These are phyloP conservation scores for Rhododendron griersonianum DNA, from an alignment of 148 eudicot species.

Conservation along the genomic window DNA sequence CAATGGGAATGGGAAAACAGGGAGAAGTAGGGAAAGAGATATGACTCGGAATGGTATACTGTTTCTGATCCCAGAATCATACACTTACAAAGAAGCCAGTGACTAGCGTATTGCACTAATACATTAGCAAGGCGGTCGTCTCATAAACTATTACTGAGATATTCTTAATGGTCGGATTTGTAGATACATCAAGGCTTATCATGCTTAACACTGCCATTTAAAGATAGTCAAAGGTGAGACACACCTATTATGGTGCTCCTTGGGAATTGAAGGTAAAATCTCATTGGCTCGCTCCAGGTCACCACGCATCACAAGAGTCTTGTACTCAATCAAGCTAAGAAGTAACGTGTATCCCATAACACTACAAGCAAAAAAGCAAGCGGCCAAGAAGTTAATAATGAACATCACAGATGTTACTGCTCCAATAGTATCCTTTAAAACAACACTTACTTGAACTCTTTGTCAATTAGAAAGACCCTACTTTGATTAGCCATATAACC, in stretches of 20 bases:
- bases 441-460: conserved; percentile 86
- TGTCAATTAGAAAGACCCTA: conserved; percentile 92
- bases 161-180: not conserved
- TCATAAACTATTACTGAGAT: not conserved
- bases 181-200: not conserved
- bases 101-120: not conserved
- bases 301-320: conserved; percentile 99
- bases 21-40: not conserved
- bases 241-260: conserved; percentile 96
- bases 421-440: not conserved
- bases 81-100: not conserved
- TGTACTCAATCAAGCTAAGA: conserved; percentile 89
- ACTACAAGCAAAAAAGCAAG: conserved; percentile 38
- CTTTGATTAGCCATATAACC: conserved; percentile 98
- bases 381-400: conserved; percentile 5
- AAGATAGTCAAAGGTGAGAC: not conserved
- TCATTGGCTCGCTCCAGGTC: conserved; percentile 83
- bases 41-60: not conserved
- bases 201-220: not conserved
- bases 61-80: not conserved
- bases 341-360: conserved; percentile 91
- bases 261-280: conserved; percentile 83
- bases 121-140: not conserved
- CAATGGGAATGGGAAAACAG: not conserved
- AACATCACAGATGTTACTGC: conserved; percentile 1